phyloP scores from a whole-genome alignment of 2,329 filamentous ascomycete species.

The Coniochaeta ligniaria region DNA sequence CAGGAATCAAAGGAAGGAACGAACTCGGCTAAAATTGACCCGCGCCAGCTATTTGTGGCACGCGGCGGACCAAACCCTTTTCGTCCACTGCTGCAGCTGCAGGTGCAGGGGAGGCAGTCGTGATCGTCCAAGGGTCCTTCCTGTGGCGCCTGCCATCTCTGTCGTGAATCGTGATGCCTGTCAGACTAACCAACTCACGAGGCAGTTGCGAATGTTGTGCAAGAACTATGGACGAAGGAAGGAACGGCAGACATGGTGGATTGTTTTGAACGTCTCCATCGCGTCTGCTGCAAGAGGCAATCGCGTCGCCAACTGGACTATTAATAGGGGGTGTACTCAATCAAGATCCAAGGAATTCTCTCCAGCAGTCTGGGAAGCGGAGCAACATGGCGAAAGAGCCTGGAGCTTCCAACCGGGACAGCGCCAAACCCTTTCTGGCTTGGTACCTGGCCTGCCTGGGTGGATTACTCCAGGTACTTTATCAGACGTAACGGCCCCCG shows the following conservation, averaged over 20 bases:
- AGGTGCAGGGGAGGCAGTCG: neutral
- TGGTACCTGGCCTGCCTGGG: neutral
- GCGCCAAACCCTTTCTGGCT: neutral
- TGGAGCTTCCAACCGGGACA: neutral
- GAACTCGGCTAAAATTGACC: constrained; percentile 1
- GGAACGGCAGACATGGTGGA: no score
- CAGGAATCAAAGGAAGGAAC: neutral
- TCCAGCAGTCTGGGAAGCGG: neutral
- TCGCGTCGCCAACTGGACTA: no score
- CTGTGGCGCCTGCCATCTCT: neutral
- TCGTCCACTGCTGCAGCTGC: neutral
- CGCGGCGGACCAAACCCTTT: neutral
- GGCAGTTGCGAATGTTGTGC: neutral
- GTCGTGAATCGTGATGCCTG: neutral
- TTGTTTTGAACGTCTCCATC: no score
- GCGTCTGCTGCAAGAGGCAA: no score
- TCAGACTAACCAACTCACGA: neutral
- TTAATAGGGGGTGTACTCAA: no score
- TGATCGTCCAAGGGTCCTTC: neutral
- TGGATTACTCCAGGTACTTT: no score
- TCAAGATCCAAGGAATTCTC: neutral
- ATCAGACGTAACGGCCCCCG: neutral
- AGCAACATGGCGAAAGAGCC: neutral
- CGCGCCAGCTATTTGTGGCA: neutral
- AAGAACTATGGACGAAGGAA: no score